Percentiles rank a stretch among this genome's conserved stretches.
Evolutionary conservation across 176 grass and related monocot genomes (phyloP).

Genomic region (Eragrostis curvula): DNA sequence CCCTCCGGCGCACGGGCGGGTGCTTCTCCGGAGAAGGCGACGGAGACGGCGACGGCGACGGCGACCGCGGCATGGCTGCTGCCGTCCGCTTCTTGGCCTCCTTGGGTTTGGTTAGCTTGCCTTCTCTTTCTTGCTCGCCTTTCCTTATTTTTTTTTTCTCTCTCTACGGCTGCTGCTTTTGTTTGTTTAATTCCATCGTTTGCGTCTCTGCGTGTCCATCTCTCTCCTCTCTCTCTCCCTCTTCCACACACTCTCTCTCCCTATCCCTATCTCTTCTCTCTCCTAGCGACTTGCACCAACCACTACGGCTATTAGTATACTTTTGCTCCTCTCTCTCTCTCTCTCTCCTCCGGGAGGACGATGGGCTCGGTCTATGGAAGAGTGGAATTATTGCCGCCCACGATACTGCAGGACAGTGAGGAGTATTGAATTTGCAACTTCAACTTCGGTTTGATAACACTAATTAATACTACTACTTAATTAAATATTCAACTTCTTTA

Average conservation of each 20-base stretch:
- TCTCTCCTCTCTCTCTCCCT: conserved; percentile 48
- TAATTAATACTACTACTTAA: too few species aligned
- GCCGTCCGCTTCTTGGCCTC: conserved; percentile 59
- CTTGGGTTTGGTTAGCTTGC: conserved; percentile 52
- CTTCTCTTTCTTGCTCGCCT: conserved; percentile 40
- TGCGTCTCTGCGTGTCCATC: conserved; percentile 48
- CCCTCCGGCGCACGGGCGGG: conserved; percentile 35
- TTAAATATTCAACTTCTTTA: too few species aligned
- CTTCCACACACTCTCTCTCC: conserved; percentile 36
- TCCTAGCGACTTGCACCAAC: conserved; percentile 56
- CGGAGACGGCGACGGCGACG: conserved; percentile 48
- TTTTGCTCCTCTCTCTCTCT: too few species aligned
- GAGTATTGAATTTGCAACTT: background rate
- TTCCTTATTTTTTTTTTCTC: conserved; percentile 32
- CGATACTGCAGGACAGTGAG: background rate
- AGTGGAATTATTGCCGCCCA: conserved; percentile 37
- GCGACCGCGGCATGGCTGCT: conserved; percentile 69
- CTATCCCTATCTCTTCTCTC: conserved; percentile 56
- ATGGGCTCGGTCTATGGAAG: conserved; percentile 46
- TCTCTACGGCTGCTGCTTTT: conserved; percentile 43
- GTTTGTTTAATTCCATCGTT: conserved; percentile 52
- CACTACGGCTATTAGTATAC: conserved; percentile 52
- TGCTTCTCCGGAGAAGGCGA: conserved; percentile 59
- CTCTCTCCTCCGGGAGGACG: conserved; percentile 40
- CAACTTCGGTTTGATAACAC: too few species aligned